phyloP scores from a whole-genome alignment of 495 filamentous ascomycete species.

The Neurospora pannonica region DNA sequence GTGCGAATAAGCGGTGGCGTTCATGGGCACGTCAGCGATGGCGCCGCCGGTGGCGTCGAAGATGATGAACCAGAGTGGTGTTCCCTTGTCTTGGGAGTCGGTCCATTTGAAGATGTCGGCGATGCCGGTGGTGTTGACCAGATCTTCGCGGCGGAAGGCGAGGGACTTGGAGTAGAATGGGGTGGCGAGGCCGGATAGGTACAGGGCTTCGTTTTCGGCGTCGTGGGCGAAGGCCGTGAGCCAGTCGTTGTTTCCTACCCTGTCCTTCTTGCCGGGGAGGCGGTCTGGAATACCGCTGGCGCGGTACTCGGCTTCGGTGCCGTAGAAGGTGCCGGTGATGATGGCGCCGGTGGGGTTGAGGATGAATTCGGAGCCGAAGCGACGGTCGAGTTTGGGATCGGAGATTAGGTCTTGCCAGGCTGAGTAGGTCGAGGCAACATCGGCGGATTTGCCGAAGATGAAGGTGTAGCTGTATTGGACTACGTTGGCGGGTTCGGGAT shows the following conservation, averaged over 20 bases:
- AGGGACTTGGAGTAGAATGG: constrained; percentile 47
- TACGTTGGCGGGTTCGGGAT: constrained; percentile 43
- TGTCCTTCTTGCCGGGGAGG: constrained; percentile 28
- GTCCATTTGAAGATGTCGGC: constrained; percentile 42
- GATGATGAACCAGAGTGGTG: constrained; percentile 46
- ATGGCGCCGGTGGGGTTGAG: constrained; percentile 40
- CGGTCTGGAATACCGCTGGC: constrained; percentile 34
- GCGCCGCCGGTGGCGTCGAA: constrained; percentile 48
- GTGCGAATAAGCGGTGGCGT: constrained; percentile 47
- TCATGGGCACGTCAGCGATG: constrained; percentile 33
- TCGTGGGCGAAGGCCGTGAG: constrained; percentile 39
- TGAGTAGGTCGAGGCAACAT: constrained; percentile 30
- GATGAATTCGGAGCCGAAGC: constrained; percentile 44
- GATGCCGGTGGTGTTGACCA: constrained; percentile 31
- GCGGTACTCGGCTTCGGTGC: constrained; percentile 42
- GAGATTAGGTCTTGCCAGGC: constrained; percentile 37
- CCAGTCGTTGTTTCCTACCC: constrained; percentile 46
- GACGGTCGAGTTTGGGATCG: constrained; percentile 43
- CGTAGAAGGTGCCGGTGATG: constrained; percentile 43
- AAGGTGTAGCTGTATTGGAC: constrained; percentile 44
- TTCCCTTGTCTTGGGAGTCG: constrained; percentile 36
- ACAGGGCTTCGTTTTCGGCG: constrained; percentile 39
- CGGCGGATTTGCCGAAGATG: constrained; percentile 31
- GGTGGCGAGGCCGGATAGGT: constrained; percentile 33
- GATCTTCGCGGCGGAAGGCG: constrained; percentile 38